A percentile compares a stretch with the other conserved stretches of the same genome.
Conservation (phyloP, 208 protist genomes). For the Trypanosoma melophagium region DNA sequence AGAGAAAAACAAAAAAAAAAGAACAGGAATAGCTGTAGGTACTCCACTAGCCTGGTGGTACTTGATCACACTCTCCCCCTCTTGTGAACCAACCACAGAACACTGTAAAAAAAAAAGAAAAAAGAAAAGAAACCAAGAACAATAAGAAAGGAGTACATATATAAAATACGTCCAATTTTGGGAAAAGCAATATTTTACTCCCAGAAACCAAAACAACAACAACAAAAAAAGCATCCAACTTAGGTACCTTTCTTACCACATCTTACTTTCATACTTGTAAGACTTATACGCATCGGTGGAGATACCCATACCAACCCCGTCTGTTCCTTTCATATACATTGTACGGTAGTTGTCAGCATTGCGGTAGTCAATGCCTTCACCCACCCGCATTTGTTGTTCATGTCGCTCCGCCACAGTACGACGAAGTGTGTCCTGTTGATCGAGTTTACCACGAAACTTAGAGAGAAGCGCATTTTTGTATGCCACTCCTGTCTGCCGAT, state of each 20-base stretch:
- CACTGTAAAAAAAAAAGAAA: no score
- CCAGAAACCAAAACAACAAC: neutral
- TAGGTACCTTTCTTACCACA: conserved; percentile 25
- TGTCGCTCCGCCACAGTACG: conserved; percentile 34
- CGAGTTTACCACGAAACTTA: conserved; percentile 59
- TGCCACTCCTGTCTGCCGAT: conserved; percentile 34
- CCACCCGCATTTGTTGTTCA: conserved; percentile 37
- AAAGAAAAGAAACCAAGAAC: no score
- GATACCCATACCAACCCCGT: conserved; percentile 76
- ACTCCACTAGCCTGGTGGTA: no score
- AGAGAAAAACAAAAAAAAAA: no score
- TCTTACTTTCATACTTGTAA: conserved; percentile 40
- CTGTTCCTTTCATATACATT: conserved; percentile 50
- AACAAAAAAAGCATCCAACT: neutral
- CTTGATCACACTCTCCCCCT: no score
- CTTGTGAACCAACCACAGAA: no score
- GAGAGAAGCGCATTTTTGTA: conserved; percentile 55
- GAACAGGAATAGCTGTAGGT: no score
- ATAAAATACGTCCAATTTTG: no score
- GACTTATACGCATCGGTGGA: conserved; percentile 73
- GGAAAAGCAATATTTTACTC: no score
- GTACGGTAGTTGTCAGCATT: conserved; percentile 42
- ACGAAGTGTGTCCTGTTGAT: conserved; percentile 29
- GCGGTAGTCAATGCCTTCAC: conserved; percentile 60
- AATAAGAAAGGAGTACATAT: no score